Evolutionary conservation across 1,284 basidiomycete genomes (phyloP).

Genomic region (Gymnopus androsaceus): DNA sequence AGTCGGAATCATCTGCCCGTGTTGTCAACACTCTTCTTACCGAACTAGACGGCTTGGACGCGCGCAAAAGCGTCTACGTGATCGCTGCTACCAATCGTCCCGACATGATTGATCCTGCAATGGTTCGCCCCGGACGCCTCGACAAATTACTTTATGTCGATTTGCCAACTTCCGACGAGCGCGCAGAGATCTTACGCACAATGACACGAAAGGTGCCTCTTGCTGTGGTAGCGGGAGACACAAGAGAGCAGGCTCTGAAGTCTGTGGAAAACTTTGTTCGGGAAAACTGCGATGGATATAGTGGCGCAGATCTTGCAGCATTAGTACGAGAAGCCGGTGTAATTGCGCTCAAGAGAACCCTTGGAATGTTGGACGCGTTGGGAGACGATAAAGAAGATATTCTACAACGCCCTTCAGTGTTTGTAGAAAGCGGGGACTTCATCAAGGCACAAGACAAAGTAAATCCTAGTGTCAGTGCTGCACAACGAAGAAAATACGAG

Average conservation of each 20-base stretch:
- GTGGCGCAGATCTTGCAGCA: slow-evolving; percentile 87
- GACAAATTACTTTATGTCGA: slow-evolving; percentile 98
- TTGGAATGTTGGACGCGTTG: slow-evolving; percentile 67
- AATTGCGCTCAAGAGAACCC: slow-evolving; percentile 71
- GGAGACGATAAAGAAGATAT: slow-evolving; percentile 36
- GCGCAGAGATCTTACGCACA: slow-evolving; percentile 85
- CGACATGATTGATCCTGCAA: slow-evolving; percentile 98
- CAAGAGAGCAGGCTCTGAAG: slow-evolving; percentile 27
- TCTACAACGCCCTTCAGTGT: slow-evolving; percentile 27
- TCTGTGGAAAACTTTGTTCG: slow-evolving; percentile 52
- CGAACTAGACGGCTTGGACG: slow-evolving; percentile 93
- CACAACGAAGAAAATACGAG: slow-evolving; percentile 84
- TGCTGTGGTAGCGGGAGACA: slow-evolving; percentile 32
- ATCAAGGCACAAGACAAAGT: slow-evolving; percentile 78
- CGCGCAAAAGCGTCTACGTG: slow-evolving; percentile 90
- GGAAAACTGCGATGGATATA: slow-evolving; percentile 81
- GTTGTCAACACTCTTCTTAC: slow-evolving; percentile 97
- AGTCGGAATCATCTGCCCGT: slow-evolving; percentile 96
- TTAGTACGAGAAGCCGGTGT: slow-evolving; percentile 91
- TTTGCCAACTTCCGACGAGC: slow-evolving; percentile 76
- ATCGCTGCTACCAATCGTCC: slow-evolving; percentile 98
- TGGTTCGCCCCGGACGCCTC: slow-evolving; percentile 94
- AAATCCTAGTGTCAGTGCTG: slow-evolving; percentile 80
- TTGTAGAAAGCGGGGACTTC: slow-evolving; percentile 73
- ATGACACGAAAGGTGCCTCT: slow-evolving; percentile 77